Base-by-base conservation (phyloP, 192 early-diverging fungal genomes). In the Umbelopsis sp. region DNA sequence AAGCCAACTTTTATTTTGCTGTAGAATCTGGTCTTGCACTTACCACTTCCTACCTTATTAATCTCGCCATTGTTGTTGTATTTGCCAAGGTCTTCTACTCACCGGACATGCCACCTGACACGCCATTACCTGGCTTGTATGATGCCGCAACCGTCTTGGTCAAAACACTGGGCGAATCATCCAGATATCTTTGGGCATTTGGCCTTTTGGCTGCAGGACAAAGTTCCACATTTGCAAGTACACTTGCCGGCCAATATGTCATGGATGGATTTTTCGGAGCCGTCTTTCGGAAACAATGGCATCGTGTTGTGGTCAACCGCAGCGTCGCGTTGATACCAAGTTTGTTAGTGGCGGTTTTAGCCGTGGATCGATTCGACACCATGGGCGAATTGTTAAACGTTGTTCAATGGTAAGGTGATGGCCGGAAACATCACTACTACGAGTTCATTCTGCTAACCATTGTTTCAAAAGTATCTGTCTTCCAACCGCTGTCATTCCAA, bases 141-240 rank as follows among this genome's bases (percentile, higher is more conserved):
- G 90, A 91, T 62, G 90, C 90, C 2, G 87, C 87, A 1, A 85
- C 82, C 10, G 79, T 88, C 17, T 71, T 91, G 32, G 69, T 74
- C 9, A 70, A 71, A 4, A 84, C 88, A 14, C 78, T 97, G 29
- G 95, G 93, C 16, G 65, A 66, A 21, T 80, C 81, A 0, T 90
- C 94, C 4, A 86, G 77, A 12, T 82, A 85, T 68, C 75, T 94
- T n/a, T 97, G 94, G 89, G 95, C 94, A 10, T 72, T 91, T 17
- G 94, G 93, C 5, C 74, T 97, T 49, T 75, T 97, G 21, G 86
- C 90, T 0, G 90, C 93, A 2, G 95, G 95, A 0, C 93, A 96
- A 79, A 89, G 85, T 69, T 92, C 91, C 1, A 93, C 94, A 2
- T 94, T 95, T 65, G 95, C 95, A 9, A 94, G 94, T 4, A 97